A percentile compares a stretch with the other conserved stretches of the same genome.
Evolutionary conservation across 371 early-diverging fungal genomes (phyloP).

Genomic region (Rhizopus microsporus): DNA sequence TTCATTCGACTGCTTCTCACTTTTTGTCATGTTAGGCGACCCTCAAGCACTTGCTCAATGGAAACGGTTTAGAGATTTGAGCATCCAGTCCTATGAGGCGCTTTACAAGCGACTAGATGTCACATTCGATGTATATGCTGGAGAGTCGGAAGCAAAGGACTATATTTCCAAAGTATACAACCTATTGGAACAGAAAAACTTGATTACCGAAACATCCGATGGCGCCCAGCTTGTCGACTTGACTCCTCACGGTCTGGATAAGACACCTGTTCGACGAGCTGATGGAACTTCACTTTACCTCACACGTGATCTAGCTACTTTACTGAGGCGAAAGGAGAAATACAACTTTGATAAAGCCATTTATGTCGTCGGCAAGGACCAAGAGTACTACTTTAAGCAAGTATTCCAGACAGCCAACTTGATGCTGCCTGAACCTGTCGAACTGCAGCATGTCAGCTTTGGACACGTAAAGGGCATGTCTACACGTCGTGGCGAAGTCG

Average conservation of each 20-base stretch:
- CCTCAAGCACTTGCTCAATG: slow-evolving; percentile 75
- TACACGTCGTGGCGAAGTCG: slow-evolving; percentile 93
- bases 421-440: slow-evolving; percentile 2
- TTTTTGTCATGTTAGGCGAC: slow-evolving; percentile 53
- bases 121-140: slow-evolving; percentile 95
- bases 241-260: slow-evolving; percentile 70
- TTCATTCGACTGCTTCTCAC: neutral
- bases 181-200: slow-evolving; percentile 41
- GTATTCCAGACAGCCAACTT: slow-evolving; percentile 86
- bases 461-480: slow-evolving; percentile 97
- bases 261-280: slow-evolving; percentile 75
- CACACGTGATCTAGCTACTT: slow-evolving; percentile 95
- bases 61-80: slow-evolving; percentile 86
- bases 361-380: slow-evolving; percentile 95
- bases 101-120: slow-evolving; percentile 89
- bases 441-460: slow-evolving; percentile 82
- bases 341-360: slow-evolving; percentile 78
- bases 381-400: slow-evolving; percentile 90
- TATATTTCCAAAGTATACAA: slow-evolving; percentile 71
- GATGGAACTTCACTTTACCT: slow-evolving; percentile 96
- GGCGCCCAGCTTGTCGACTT: slow-evolving; percentile 82
- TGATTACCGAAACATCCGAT: slow-evolving; percentile 58
- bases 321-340: slow-evolving; percentile 74
- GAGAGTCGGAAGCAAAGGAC: slow-evolving; percentile 88
- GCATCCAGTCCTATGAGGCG: slow-evolving; percentile 83